Evolutionary conservation across 1,284 basidiomycete genomes (phyloP), one percentile per base, ranked within the genome.

Genomic region (Rhodotorula glutinis): DNA sequence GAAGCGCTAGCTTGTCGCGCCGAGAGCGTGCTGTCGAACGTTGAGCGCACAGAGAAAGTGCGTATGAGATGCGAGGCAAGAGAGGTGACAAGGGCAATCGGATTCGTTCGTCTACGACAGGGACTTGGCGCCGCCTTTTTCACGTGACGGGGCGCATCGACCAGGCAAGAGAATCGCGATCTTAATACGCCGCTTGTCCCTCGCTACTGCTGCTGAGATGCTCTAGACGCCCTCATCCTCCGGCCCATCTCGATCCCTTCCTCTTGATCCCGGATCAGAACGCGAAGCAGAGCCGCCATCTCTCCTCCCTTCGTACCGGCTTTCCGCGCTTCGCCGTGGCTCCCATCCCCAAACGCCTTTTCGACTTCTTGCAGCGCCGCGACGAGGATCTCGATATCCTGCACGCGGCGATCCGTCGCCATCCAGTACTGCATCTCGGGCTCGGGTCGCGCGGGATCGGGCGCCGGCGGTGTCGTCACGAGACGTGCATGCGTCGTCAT

Each of bases 221-320:
- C 13, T 3, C 14, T 14, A 16, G 41, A 49, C 40, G n/a, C 51
- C n/a, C 29, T n/a, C 51, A 63, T 27, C 54, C 44, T 60, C 43
- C 46, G 59, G 16, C 40, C 61, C 44, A 67, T 60, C 25, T 30
- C 54, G 23, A 67, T 56, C n/a, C 66, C 66, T 38, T 63, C 58
- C 44, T 67, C 66, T 51, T 67, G 66, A 27, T 64, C 67, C 60
- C n/a, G 29, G 25, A 69, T 41, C 38, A 65, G 25, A 7, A 19
- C 53, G 41, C 60, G 46, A 60, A 69, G n/a, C 56, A 29, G 46
- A 40, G 14, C 47, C 30, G 47, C 67, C 51, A 69, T 64, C 57
- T 62, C 55, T 14, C 67, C 59, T 0, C 62, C 62, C 30, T 40
- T 30, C n/a, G 33, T 41, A 3, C 21, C 64, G 27, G 46, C 40